Percentiles rank a stretch among this genome's conserved stretches.
phyloP scores from a whole-genome alignment of 1,284 basidiomycete genomes.

The Neolentinus lepideus region DNA sequence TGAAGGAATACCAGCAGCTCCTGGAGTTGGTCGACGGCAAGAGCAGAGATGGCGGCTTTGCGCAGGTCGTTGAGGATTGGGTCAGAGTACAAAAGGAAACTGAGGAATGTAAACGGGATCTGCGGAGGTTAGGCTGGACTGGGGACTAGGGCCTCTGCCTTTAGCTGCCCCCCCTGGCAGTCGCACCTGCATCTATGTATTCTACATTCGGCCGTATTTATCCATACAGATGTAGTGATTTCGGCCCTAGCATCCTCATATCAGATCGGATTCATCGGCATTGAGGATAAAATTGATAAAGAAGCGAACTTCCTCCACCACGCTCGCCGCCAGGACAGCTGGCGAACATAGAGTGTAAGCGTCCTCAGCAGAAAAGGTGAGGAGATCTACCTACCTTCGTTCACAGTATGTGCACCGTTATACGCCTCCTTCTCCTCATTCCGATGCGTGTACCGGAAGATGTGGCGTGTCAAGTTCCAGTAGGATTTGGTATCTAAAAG shows the following conservation, averaged over 20 bases:
- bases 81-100: conserved; percentile 36
- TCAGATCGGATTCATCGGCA: conserved; percentile 24
- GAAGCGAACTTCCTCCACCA: conserved; percentile 40
- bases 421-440: conserved; percentile 23
- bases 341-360: background rate
- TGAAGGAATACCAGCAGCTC: conserved; percentile 35
- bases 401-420: conserved; percentile 52
- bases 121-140: conserved; percentile 42
- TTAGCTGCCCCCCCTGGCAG: too few relatives aligned
- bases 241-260: background rate
- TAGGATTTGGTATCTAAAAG: conserved; percentile 34
- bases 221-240: background rate
- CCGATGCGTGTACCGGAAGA: conserved; percentile 40
- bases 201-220: too few relatives aligned
- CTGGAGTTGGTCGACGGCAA: conserved; percentile 32
- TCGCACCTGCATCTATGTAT: background rate
- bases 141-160: conserved; percentile 35
- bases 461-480: conserved; percentile 40
- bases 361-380: background rate
- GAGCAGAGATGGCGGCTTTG: conserved; percentile 26
- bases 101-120: conserved; percentile 40
- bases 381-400: background rate
- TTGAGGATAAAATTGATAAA: conserved; percentile 40
- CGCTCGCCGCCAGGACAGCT: conserved; percentile 30
- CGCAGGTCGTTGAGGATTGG: conserved; percentile 43